A percentile compares a stretch with the other conserved stretches of the same genome.
phyloP scores from a whole-genome alignment of 1,284 basidiomycete species.

The Boletus hoseneyae region DNA sequence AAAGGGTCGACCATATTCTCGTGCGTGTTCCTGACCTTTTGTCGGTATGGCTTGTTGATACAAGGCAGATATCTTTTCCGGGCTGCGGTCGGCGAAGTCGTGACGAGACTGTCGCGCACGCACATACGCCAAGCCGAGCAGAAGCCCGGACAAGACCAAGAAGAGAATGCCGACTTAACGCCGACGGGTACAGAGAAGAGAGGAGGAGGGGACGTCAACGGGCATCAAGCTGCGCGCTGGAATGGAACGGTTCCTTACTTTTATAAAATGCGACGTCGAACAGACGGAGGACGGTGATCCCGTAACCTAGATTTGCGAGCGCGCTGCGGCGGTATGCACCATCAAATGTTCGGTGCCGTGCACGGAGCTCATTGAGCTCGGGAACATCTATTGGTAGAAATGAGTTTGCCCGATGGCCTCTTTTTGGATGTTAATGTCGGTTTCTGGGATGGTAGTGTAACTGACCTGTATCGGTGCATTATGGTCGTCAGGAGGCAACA shows the following conservation, averaged over 20 bases:
- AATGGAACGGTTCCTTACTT: constrained; percentile 43
- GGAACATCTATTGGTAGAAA: constrained; percentile 56
- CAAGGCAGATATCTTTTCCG: constrained; percentile 22
- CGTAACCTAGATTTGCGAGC: constrained; percentile 70
- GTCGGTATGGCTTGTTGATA: constrained; percentile 36
- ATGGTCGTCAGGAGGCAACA: not conserved
- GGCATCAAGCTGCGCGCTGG: not conserved
- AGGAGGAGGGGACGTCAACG: constrained; percentile 5
- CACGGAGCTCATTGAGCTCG: constrained; percentile 73
- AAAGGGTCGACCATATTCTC: constrained; percentile 72
- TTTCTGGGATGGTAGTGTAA: not conserved
- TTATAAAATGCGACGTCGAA: constrained; percentile 70
- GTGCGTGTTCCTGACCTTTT: constrained; percentile 54
- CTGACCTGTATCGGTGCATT: constrained; percentile 30
- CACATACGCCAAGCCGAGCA: constrained; percentile 59
- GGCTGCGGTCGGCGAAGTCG: constrained; percentile 66
- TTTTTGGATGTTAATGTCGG: constrained; percentile 23
- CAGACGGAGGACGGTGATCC: constrained; percentile 70
- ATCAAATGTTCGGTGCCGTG: constrained; percentile 76
- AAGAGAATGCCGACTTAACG: constrained; percentile 68
- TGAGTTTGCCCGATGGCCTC: constrained; percentile 58
- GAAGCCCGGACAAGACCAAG: constrained; percentile 56
- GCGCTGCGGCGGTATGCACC: constrained; percentile 79
- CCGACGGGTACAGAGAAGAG: not conserved
- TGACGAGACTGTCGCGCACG: constrained; percentile 64